Evolutionary conservation across 2,329 filamentous ascomycete genomes (phyloP).

Genomic region (Alternaria postmessia): DNA sequence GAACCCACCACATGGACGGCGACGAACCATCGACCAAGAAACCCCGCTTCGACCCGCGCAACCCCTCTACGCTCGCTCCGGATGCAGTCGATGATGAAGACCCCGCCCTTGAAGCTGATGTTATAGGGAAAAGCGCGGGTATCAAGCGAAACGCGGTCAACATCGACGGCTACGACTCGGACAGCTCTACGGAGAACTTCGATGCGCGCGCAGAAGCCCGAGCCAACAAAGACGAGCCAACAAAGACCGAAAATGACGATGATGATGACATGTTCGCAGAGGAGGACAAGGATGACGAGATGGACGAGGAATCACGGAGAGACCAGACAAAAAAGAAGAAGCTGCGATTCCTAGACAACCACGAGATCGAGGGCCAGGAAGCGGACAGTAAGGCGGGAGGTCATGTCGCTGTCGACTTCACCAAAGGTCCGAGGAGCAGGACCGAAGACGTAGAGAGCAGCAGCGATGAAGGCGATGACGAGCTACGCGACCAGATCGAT

Average conservation of each 20-base stretch:
- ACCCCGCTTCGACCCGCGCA: conserved; percentile 91
- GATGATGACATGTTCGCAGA: conserved; percentile 85
- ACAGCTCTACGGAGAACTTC: conserved; percentile 91
- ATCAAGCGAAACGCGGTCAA: conserved; percentile 95
- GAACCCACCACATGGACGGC: conserved; percentile 72
- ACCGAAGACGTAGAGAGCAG: conserved; percentile 71
- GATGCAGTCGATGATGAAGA: conserved; percentile 80
- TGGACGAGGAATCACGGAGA: conserved; percentile 61
- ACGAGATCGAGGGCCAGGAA: conserved; percentile 83
- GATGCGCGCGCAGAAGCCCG: conserved; percentile 73
- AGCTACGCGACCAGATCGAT: conserved; percentile 71
- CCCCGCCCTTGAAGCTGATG: conserved; percentile 84
- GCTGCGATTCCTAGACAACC: conserved; percentile 66
- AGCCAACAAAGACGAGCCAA: conserved; percentile 53
- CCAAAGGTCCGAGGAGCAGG: conserved; percentile 34
- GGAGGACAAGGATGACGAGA: conserved; percentile 65
- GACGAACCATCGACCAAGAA: conserved; percentile 70
- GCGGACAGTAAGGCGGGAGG: conserved; percentile 76
- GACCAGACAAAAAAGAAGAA: conserved; percentile 68
- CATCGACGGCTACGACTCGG: conserved; percentile 94
- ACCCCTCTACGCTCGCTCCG: conserved; percentile 88
- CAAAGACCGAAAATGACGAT: conserved; percentile 60
- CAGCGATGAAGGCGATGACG: conserved; percentile 67
- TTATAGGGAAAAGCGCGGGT: conserved; percentile 78
- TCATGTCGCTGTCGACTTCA: conserved; percentile 68